Evolutionary conservation across 2,329 filamentous ascomycete genomes (phyloP), one percentile per base, ranked within the genome.

Genomic region (Ophiostoma himal-ulmi): DNA sequence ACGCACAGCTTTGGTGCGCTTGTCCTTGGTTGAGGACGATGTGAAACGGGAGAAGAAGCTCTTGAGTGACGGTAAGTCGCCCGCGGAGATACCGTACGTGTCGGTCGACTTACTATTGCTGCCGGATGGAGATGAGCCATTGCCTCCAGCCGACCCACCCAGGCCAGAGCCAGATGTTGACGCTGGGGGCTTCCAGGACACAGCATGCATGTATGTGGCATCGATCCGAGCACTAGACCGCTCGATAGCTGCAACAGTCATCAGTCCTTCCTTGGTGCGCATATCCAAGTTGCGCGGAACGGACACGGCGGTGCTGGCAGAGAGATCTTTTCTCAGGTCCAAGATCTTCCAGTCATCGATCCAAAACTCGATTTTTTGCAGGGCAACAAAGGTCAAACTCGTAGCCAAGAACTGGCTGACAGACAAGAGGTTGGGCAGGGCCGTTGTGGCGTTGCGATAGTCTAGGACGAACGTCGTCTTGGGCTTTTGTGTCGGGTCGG

Each of bases 391-490:
- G 0, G 95, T 98, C 78, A 99, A 82, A 81, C 94, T 97, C 7
- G 94, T 98, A 4, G 94, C 92, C 67, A 99, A 82, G 75, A 99
- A 99, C 79, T 97, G 94, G 76, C 91, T 90, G 69, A 99, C 85
- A 1, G 92, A 93, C 36, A 96, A 83, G 10, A 99, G 82, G 72
- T 93, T 92, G 3, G 96, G 95, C 67, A 98, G 81, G 1, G 94
- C 92, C 0, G 93, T 94, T 0, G 91, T 94, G 39, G 87, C 87
- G 78, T 96, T 97, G 77, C 95, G 87, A 79, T 98, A 97, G 77
- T 98, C 94, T 66, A 99, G 85, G 66, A 97, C 89, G 77, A 99
- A 99, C n/a, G 90, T 91, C 1, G 96, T 99, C 75, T 94, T 87
- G 41, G 83, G 83, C 70, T 66, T 62, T 84, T 90, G 20, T 84